Conservation (phyloP, 495 filamentous ascomycete species). For the Usnea hakonensis region DNA sequence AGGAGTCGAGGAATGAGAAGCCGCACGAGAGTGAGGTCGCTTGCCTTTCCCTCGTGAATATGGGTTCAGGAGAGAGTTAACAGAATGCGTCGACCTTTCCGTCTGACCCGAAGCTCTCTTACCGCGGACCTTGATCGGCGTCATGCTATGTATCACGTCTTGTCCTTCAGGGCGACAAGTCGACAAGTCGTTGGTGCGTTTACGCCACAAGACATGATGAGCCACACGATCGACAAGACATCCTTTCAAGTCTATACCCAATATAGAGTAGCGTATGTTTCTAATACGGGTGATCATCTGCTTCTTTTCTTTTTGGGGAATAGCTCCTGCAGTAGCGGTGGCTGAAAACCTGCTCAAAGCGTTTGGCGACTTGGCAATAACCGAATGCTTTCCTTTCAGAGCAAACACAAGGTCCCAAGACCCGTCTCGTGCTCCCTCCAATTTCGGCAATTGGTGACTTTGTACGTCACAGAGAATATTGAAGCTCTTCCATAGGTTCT, state of each 20-base stretch:
- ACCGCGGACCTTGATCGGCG: constrained; percentile 23
- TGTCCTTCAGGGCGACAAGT: not conserved
- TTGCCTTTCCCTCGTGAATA: constrained; percentile 1
- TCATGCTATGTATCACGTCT: constrained; percentile 9
- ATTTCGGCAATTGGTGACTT: not conserved
- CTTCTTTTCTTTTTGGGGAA: not conserved
- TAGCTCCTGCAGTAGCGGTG: not conserved
- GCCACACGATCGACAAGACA: constrained; percentile 11
- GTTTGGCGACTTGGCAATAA: not conserved
- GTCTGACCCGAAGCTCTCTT: constrained; percentile 13
- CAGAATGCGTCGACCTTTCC: constrained; percentile 18
- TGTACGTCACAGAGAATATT: not conserved
- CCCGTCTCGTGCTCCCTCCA: not conserved
- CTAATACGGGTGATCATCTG: not conserved
- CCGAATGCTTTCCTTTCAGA: not conserved
- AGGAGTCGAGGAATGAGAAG: not conserved
- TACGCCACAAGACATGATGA: not conserved
- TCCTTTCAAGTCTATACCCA: not conserved
- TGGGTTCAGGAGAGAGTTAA: constrained; percentile 8
- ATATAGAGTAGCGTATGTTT: not conserved
- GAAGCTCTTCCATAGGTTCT: constrained; percentile 8
- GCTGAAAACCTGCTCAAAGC: not conserved
- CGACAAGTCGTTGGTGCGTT: not conserved
- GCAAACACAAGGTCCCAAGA: not conserved
- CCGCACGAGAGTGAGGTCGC: not conserved